These are phyloP conservation scores for Lolium rigidum DNA, from an alignment of 176 grass and related monocot species.

Conservation along the genomic window DNA sequence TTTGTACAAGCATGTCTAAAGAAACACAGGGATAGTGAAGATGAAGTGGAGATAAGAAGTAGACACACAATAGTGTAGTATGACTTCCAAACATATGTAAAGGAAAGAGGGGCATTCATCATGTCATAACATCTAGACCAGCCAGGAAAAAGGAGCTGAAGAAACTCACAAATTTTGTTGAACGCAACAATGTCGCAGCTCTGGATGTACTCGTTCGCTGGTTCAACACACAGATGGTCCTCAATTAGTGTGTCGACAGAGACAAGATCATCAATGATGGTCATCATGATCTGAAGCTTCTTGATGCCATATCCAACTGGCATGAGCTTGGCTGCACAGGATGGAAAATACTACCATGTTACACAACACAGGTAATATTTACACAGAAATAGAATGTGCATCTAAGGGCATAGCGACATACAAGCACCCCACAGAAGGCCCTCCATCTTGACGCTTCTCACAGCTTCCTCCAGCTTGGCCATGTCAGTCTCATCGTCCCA, in stretches of 20 bases:
- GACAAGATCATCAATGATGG: constrained; percentile 90
- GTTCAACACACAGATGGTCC: constrained; percentile 57
- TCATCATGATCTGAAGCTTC: constrained; percentile 99
- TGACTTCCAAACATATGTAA: no score
- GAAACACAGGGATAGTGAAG: background rate
- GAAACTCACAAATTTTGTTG: constrained; percentile 93
- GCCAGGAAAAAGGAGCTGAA: background rate
- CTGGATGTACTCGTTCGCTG: constrained; percentile 86
- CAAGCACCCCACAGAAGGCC: constrained; percentile 94
- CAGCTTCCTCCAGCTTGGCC: constrained; percentile 88
- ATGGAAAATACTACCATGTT: background rate
- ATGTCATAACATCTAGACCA: background rate
- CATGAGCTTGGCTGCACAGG: constrained; percentile 78
- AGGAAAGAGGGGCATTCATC: background rate
- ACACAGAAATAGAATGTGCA: background rate
- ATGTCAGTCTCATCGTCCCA: constrained; percentile 98
- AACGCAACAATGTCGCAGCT: constrained; percentile 98
- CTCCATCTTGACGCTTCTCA: constrained; percentile 84
- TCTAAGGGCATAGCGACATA: constrained; percentile 45
- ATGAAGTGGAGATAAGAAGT: background rate
- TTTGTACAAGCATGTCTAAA: background rate
- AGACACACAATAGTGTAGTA: background rate
- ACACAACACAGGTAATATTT: background rate
- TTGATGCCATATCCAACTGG: constrained; percentile 97
- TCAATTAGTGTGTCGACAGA: constrained; percentile 82